Percentiles rank a stretch among this genome's conserved stretches.
phyloP scores from a whole-genome alignment of 1,284 basidiomycete genomes.

The Ganoderma resinaceum region DNA sequence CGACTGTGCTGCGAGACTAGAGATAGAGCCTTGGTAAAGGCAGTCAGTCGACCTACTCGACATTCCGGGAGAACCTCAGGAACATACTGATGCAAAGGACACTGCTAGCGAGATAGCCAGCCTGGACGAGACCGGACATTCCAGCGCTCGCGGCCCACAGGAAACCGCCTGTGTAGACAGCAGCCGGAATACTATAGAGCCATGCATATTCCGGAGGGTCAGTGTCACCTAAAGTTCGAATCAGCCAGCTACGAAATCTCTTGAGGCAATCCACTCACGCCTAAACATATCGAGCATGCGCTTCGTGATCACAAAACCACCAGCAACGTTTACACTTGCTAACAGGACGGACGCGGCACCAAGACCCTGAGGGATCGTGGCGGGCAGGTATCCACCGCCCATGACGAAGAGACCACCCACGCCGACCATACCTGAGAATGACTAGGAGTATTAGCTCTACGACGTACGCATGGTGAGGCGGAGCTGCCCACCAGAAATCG shows the following conservation, averaged over 20 bases:
- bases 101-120: constrained; percentile 83
- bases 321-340: constrained; percentile 85
- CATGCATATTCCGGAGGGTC: constrained; percentile 88
- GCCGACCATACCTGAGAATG: constrained; percentile 69
- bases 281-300: constrained; percentile 93
- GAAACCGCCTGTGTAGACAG: constrained; percentile 83
- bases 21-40: constrained; percentile 63
- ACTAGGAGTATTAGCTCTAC: background rate
- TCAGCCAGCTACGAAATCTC: background rate
- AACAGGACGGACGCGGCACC: constrained; percentile 83
- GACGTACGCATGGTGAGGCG: background rate
- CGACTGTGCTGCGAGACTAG: constrained; percentile 74
- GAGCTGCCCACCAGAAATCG: constrained; percentile 64
- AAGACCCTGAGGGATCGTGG: constrained; percentile 78
- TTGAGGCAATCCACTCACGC: constrained; percentile 50
- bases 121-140: constrained; percentile 85
- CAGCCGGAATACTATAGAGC: constrained; percentile 80
- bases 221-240: constrained; percentile 59
- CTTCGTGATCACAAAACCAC: constrained; percentile 85
- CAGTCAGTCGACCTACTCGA: background rate
- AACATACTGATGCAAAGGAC: constrained; percentile 78
- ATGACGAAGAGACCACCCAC: constrained; percentile 88
- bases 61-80: background rate
- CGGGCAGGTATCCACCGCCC: constrained; percentile 86
- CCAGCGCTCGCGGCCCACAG: constrained; percentile 81